Evolutionary conservation across 257 asterid genomes (phyloP), one percentile per base, ranked within the genome.

Genomic region (Salvia splendens): DNA sequence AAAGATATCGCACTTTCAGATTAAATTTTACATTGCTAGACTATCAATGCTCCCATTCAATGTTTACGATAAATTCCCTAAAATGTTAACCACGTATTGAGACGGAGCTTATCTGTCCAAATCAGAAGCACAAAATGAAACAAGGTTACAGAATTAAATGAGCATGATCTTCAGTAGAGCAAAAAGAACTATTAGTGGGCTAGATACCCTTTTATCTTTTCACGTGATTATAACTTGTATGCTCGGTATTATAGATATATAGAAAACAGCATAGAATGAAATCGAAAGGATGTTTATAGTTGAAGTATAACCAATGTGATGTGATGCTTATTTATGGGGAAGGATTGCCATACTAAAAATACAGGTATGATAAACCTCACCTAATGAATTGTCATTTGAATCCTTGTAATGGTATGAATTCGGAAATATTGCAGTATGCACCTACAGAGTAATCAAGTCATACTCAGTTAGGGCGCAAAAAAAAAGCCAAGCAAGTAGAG

Each of bases 371-470:
- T 48, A 52, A 70, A 51, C 12, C 80, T 77, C 68, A 91, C 98
- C 98, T 67, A 92, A 77, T 32, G 95, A 83, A 64, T 76, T 80
- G 78, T 92, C 96, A 42, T 71, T 70, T 63, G 55, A 35, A 52
- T 77, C 81, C 73, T 46, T 70, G 65, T 72, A 89, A 8, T 51
- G 30, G 81, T 65, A 89, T 3, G 98, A 76, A 56, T 53, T 15
- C 12, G 98, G 97, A 75, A 87, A 92, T 70, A 87, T 75, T 69
- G 96, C 95, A 17, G 96, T 84, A 74, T 87, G 84, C 68, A 79
- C 56, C 98, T 92, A 63, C 55, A 72, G 32, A 17, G 67, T n/a
- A 72, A 62, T n/a, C 50, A 30, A 61, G 51, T 55, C 50, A 47
- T 46, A 17, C 45, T 24, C n/a, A 40, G 62, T 77, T 61, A 79